These are phyloP conservation scores for Termitomyces sp. DNA, from an alignment of 1,284 basidiomycete genomes.

Conservation along the genomic window DNA sequence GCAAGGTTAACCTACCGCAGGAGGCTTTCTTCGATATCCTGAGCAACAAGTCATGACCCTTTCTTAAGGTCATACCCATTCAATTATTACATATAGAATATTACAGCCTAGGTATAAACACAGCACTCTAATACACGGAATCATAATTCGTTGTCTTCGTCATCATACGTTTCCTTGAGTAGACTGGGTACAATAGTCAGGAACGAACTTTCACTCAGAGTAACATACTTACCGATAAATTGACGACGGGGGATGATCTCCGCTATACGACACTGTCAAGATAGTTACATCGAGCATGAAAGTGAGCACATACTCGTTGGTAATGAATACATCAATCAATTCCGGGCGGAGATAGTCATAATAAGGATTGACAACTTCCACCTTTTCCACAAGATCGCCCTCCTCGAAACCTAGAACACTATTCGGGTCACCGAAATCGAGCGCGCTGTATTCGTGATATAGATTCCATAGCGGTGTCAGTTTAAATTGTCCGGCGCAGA, in stretches of 20 bases:
- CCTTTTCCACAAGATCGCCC: constrained; percentile 71
- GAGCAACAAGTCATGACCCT: constrained; percentile 34
- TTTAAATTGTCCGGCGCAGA: constrained; percentile 95
- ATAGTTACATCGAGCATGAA: background rate
- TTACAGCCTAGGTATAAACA: constrained; percentile 18
- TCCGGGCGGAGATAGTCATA: constrained; percentile 95
- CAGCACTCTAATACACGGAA: constrained; percentile 13
- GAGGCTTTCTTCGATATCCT: constrained; percentile 89
- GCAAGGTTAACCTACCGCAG: constrained; percentile 85
- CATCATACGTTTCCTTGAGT: constrained; percentile 89
- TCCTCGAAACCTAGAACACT: constrained; percentile 81
- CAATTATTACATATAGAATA: constrained; percentile 10
- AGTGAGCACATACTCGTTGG: constrained; percentile 78
- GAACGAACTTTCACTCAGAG: constrained; percentile 9
- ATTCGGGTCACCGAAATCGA: constrained; percentile 86
- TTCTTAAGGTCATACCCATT: background rate
- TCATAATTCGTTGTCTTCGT: constrained; percentile 73
- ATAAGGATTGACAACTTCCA: constrained; percentile 88
- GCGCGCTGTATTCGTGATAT: constrained; percentile 81
- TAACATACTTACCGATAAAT: constrained; percentile 63
- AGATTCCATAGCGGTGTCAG: constrained; percentile 92
- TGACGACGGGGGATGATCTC: constrained; percentile 89
- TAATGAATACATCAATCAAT: constrained; percentile 90
- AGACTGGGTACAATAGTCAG: constrained; percentile 37
- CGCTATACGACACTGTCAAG: constrained; percentile 40